These are phyloP conservation scores for Phytopythium delawarense DNA, from an alignment of 352 stramenopile species.

Conservation along the genomic window DNA sequence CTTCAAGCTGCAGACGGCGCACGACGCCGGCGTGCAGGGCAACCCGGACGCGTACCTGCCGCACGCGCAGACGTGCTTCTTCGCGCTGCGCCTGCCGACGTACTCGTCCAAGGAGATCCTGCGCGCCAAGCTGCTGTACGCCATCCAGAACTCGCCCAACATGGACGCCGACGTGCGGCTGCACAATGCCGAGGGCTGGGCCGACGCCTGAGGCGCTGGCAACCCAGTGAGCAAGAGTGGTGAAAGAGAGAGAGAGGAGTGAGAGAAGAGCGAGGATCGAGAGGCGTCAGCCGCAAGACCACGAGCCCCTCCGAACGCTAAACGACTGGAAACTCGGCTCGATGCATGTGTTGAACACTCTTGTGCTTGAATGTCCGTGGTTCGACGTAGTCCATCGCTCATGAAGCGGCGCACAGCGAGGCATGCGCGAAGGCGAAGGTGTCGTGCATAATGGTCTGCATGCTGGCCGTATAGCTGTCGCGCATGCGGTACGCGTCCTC, in stretches of 20 bases:
- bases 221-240: not conserved
- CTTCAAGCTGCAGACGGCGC: constrained; percentile 89
- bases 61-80: constrained; percentile 99
- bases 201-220: constrained; percentile 52
- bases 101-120: constrained; percentile 93
- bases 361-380: too few species aligned
- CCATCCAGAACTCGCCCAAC: constrained; percentile 95
- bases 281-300: too few species aligned
- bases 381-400: too few species aligned
- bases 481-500: not conserved
- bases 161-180: constrained; percentile 92
- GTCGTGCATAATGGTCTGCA: too few species aligned
- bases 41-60: constrained; percentile 92
- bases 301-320: too few species aligned
- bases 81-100: constrained; percentile 93
- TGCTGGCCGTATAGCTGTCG: not conserved
- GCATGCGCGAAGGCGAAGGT: too few species aligned
- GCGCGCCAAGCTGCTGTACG: constrained; percentile 86
- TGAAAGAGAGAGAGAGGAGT: not conserved
- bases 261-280: not conserved
- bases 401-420: too few species aligned
- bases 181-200: constrained; percentile 90
- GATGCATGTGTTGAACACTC: too few species aligned
- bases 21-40: constrained; percentile 68
- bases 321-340: too few species aligned